Conservation (phyloP, 1,139 yeast species). For the Candida sp. region DNA sequence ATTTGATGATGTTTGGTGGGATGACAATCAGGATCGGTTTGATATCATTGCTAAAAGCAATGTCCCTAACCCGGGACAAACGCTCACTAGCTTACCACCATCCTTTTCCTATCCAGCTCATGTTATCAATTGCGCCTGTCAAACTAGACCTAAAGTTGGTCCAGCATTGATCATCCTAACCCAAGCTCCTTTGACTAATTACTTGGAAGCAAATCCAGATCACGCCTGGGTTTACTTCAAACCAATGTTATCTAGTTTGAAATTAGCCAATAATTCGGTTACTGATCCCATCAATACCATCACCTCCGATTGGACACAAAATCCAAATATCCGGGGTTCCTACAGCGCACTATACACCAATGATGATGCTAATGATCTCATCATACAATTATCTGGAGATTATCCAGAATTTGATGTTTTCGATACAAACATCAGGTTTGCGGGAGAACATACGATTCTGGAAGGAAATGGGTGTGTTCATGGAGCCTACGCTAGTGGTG, state of each 20-base stretch:
- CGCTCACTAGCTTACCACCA: constrained; percentile 15
- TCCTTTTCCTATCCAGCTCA: constrained; percentile 29
- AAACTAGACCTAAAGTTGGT: constrained; percentile 14
- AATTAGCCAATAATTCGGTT: constrained; percentile 11
- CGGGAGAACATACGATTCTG: constrained; percentile 77
- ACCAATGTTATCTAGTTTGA: constrained; percentile 30
- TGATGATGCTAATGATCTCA: constrained; percentile 63
- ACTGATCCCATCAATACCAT: constrained; percentile 52
- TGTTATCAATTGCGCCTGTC: constrained; percentile 28
- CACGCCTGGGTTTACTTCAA: constrained; percentile 39
- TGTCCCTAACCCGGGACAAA: constrained; percentile 9
- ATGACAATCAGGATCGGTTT: constrained; percentile 48
- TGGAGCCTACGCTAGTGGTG: constrained; percentile 73
- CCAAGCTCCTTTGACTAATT: constrained; percentile 68
- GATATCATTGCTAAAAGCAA: constrained; percentile 21
- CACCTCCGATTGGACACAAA: constrained; percentile 66
- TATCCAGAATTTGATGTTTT: constrained; percentile 46
- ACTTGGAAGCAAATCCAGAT: constrained; percentile 31
- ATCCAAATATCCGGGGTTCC: constrained; percentile 70
- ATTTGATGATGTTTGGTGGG: constrained; percentile 70
- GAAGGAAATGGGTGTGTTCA: constrained; percentile 88
- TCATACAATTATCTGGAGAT: constrained; percentile 50
- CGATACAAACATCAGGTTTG: constrained; percentile 57
- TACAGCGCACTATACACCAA: constrained; percentile 67
- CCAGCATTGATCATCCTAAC: constrained; percentile 55